These are phyloP conservation scores for Lachancea mirantina DNA, from an alignment of 805 yeast species.

Conservation along the genomic window DNA sequence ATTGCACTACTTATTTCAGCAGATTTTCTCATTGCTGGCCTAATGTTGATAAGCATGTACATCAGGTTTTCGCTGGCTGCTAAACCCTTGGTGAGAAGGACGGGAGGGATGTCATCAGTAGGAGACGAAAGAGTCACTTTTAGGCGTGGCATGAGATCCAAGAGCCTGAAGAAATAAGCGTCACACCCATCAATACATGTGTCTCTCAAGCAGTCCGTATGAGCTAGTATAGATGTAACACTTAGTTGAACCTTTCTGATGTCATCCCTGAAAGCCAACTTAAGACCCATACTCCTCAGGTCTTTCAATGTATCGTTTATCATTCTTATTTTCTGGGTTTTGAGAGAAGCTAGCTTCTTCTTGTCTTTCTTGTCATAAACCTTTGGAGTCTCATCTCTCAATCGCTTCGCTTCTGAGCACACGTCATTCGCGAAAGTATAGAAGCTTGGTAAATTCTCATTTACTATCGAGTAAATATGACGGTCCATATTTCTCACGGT, in stretches of 20 bases:
- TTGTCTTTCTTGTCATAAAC: slow-evolving; percentile 66
- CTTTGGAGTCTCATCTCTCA: slow-evolving; percentile 73
- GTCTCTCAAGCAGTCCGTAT: slow-evolving; percentile 39
- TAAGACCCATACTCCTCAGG: slow-evolving; percentile 69
- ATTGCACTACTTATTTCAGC: slow-evolving; percentile 17
- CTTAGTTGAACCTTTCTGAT: slow-evolving; percentile 56
- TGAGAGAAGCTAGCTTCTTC: slow-evolving; percentile 60
- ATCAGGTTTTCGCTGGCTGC: slow-evolving; percentile 70
- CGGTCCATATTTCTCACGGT: slow-evolving; percentile 51
- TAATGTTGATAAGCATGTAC: slow-evolving; percentile 45
- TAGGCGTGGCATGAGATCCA: slow-evolving; percentile 77
- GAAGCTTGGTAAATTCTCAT: slow-evolving; percentile 41
- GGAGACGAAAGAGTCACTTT: slow-evolving; percentile 55
- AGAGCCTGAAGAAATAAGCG: slow-evolving; percentile 52
- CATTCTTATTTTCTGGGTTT: slow-evolving; percentile 71
- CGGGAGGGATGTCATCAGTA: slow-evolving; percentile 63
- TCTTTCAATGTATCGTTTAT: slow-evolving; percentile 73
- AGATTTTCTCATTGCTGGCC: slow-evolving; percentile 39
- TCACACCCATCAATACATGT: slow-evolving; percentile 41
- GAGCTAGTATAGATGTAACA: slow-evolving; percentile 55
- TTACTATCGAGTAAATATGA: slow-evolving; percentile 33
- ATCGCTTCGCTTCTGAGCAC: slow-evolving; percentile 48
- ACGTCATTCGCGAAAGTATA: slow-evolving; percentile 49
- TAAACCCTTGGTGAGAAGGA: slow-evolving; percentile 68
- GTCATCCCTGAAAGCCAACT: slow-evolving; percentile 56